Percentiles rank a stretch among this genome's conserved stretches.
Evolutionary conservation across 495 filamentous ascomycete genomes (phyloP).

Genomic region (Aspergillus haitiensis): DNA sequence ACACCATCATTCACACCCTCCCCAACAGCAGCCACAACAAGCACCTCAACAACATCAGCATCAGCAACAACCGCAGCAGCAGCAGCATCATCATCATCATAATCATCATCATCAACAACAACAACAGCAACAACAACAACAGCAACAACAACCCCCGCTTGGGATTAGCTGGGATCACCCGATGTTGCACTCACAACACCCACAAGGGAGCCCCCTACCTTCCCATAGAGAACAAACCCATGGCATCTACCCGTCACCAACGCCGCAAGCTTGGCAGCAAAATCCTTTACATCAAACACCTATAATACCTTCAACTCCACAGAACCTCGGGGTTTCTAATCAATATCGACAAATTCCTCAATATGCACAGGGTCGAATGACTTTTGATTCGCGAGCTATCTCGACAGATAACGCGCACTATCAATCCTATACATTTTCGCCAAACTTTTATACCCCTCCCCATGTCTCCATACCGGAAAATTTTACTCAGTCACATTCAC

Average conservation of each 20-base stretch:
- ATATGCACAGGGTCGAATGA: slow-evolving; percentile 36
- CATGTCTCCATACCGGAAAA: slow-evolving; percentile 34
- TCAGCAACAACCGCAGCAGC: slow-evolving; percentile 18
- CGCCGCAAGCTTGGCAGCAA: slow-evolving; percentile 41
- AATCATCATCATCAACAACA: slow-evolving; percentile 24
- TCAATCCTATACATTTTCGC: slow-evolving; percentile 36
- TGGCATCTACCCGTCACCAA: slow-evolving; percentile 36
- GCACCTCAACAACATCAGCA: slow-evolving; percentile 21
- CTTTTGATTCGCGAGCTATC: slow-evolving; percentile 36
- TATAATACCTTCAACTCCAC: slow-evolving; percentile 24
- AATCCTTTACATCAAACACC: slow-evolving; percentile 34
- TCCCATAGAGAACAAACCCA: slow-evolving; percentile 24
- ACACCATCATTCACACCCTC: slow-evolving; percentile 31
- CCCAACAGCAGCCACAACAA: slow-evolving; percentile 28
- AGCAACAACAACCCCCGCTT: slow-evolving; percentile 26
- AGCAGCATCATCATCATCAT: slow-evolving; percentile 20
- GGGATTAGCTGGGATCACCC: slow-evolving; percentile 42
- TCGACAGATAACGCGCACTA: slow-evolving; percentile 36
- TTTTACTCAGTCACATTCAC: slow-evolving; percentile 28
- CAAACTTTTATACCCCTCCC: slow-evolving; percentile 36
- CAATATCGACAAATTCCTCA: slow-evolving; percentile 41
- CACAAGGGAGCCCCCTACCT: slow-evolving; percentile 33
- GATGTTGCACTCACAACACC: slow-evolving; percentile 34
- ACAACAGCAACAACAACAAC: slow-evolving; percentile 34
- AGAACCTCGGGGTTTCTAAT: slow-evolving; percentile 27